A percentile compares a stretch with the other conserved stretches of the same genome.
These are phyloP conservation scores for Coriolopsis trogii DNA, from an alignment of 1,284 basidiomycete species.

Conservation along the genomic window DNA sequence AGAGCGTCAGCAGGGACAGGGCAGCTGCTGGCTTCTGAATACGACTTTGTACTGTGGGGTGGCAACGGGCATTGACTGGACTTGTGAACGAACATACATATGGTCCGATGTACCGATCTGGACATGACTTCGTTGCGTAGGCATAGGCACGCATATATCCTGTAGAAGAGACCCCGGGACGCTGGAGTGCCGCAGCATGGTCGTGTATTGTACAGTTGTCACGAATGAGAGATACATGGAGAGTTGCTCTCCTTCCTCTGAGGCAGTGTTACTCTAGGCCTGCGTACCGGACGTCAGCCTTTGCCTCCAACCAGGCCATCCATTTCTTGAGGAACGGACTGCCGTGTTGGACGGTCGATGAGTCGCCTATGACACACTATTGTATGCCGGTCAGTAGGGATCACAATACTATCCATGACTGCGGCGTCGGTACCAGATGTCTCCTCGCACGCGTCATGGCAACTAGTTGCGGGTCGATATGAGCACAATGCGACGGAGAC, in stretches of 20 bases:
- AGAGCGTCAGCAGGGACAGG: slow-evolving; percentile 16
- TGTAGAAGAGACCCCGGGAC: slow-evolving; percentile 12
- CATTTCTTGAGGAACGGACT: slow-evolving; percentile 84
- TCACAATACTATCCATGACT: no score
- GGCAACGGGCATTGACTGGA: no score
- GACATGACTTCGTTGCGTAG: no score
- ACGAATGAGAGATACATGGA: no score
- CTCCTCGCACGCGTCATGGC: slow-evolving; percentile 93
- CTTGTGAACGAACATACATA: not conserved
- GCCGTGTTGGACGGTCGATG: slow-evolving; percentile 84
- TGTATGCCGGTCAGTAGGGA: slow-evolving; percentile 23
- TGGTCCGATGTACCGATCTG: not conserved
- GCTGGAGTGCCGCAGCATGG: slow-evolving; percentile 13
- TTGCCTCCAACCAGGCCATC: slow-evolving; percentile 87
- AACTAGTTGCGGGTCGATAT: slow-evolving; percentile 52
- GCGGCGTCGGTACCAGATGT: no score
- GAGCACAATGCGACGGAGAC: not conserved
- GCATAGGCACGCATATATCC: not conserved
- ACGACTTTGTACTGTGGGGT: no score
- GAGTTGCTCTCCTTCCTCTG: not conserved
- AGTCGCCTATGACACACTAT: slow-evolving; percentile 90
- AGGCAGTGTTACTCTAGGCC: slow-evolving; percentile 51
- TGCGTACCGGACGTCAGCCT: slow-evolving; percentile 88
- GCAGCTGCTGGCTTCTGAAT: no score
- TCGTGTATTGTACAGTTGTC: slow-evolving; percentile 2